These are phyloP conservation scores for Strobilomyces echinocephalus DNA, from an alignment of 768 basidiomycete genomes.

Conservation along the genomic window DNA sequence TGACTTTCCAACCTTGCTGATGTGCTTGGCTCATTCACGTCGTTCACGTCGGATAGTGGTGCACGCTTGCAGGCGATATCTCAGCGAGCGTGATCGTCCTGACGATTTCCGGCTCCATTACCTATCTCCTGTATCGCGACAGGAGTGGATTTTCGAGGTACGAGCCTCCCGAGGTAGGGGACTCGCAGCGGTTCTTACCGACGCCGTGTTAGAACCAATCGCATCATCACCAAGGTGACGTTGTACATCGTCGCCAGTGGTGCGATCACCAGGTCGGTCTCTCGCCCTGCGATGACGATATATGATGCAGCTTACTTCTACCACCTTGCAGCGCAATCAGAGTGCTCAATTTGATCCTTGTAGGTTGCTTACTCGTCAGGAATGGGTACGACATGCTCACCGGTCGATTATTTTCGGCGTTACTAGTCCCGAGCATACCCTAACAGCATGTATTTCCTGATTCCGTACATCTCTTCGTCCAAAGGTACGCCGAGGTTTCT, in stretches of 20 bases:
- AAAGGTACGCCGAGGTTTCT: neutral
- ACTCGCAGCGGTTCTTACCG: neutral
- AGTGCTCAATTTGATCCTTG: slow-evolving; percentile 1
- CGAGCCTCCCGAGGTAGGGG: neutral
- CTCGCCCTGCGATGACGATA: neutral
- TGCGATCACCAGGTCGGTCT: neutral
- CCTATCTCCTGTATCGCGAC: neutral
- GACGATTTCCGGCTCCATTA: slow-evolving; percentile 1
- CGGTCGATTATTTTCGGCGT: too few species aligned
- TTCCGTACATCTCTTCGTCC: slow-evolving; percentile 1
- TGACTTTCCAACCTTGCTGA: neutral
- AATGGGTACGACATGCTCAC: neutral
- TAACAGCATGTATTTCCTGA: neutral
- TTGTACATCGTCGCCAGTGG: slow-evolving; percentile 3
- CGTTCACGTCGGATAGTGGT: neutral
- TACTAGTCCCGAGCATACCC: neutral
- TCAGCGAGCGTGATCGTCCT: neutral
- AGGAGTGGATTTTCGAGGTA: neutral
- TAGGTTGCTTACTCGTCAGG: neutral
- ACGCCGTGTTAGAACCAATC: neutral
- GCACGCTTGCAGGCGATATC: neutral
- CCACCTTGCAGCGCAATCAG: neutral
- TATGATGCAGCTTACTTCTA: neutral
- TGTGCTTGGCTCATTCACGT: neutral
- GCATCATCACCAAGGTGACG: neutral